Conservation (phyloP, 2,329 filamentous ascomycete species). For the Boeremia lycopersici region DNA sequence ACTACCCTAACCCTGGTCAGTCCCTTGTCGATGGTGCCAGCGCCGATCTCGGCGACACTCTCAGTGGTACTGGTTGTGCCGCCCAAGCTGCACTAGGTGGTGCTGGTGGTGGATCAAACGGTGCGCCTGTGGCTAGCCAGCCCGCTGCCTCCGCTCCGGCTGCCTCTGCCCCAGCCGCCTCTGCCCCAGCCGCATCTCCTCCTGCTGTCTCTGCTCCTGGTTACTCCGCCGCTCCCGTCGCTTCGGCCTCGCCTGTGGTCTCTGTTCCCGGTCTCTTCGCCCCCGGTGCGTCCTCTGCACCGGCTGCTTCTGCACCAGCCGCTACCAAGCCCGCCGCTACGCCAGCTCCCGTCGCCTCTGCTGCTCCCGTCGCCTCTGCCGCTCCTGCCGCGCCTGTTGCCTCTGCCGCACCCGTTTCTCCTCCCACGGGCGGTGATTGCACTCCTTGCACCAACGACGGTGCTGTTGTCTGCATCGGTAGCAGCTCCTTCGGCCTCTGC, state of each 20-base stretch:
- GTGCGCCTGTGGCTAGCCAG: constrained; percentile 6
- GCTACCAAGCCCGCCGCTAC: constrained; percentile 1
- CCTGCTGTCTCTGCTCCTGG: constrained; percentile 6
- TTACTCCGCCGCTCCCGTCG: constrained; percentile 10
- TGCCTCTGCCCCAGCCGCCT: not conserved
- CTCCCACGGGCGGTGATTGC: constrained; percentile 23
- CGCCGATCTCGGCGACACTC: constrained; percentile 40
- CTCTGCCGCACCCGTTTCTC: constrained; percentile 7
- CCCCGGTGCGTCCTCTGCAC: constrained; percentile 40
- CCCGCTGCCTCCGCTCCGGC: constrained; percentile 5
- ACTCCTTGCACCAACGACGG: constrained; percentile 50
- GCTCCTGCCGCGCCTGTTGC: constrained; percentile 18
- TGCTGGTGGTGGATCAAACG: too few species aligned
- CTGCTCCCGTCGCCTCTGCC: constrained; percentile 20
- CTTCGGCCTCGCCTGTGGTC: constrained; percentile 10
- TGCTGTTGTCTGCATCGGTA: constrained; percentile 52
- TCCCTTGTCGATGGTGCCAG: constrained; percentile 46
- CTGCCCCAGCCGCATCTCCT: constrained; percentile 3
- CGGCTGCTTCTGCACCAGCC: constrained; percentile 12
- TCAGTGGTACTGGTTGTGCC: constrained; percentile 41
- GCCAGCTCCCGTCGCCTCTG: not conserved
- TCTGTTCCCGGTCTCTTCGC: constrained; percentile 19
- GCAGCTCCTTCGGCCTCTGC: constrained; percentile 52
- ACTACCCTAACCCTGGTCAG: constrained; percentile 72
- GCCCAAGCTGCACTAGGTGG: too few species aligned